A percentile compares a stretch with the other conserved stretches of the same genome.
These are phyloP conservation scores for Mycena crocata DNA, from an alignment of 768 basidiomycete genomes.

Conservation along the genomic window DNA sequence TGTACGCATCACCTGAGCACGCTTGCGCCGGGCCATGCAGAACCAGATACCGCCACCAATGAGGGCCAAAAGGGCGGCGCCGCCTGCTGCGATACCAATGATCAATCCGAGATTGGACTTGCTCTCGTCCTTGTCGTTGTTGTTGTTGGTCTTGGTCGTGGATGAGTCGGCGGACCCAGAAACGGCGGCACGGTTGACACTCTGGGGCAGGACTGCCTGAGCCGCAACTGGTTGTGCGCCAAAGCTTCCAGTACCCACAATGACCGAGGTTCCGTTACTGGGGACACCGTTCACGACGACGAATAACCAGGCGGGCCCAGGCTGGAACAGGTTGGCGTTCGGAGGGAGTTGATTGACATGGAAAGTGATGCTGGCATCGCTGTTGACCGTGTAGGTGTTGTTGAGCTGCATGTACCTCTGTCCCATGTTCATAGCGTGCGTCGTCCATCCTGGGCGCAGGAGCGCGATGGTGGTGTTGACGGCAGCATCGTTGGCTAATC, in stretches of 20 bases:
- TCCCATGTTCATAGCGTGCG: constrained; percentile 61
- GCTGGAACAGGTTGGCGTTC: constrained; percentile 72
- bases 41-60: constrained; percentile 25
- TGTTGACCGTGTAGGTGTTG: constrained; percentile 73
- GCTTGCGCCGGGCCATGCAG: constrained; percentile 23
- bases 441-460: constrained; percentile 72
- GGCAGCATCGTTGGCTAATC: constrained; percentile 60
- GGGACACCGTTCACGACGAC: constrained; percentile 83
- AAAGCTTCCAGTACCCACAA: constrained; percentile 74
- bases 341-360: constrained; percentile 75
- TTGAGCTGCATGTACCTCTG: constrained; percentile 66
- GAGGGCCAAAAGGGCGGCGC: constrained; percentile 13
- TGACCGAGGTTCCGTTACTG: constrained; percentile 73
- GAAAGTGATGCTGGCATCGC: constrained; percentile 66
- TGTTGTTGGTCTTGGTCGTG: background rate
- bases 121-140: background rate
- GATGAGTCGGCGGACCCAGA: constrained; percentile 21
- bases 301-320: constrained; percentile 79
- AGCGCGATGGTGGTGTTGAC: constrained; percentile 70
- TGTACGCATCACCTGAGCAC: constrained; percentile 15
- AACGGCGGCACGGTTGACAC: constrained; percentile 6
- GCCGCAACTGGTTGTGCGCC: constrained; percentile 64
- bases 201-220: constrained; percentile 6
- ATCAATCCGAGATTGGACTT: constrained; percentile 18
- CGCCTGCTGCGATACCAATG: constrained; percentile 26